Base-by-base conservation (phyloP, 495 filamentous ascomycete species). In the Chaetomium cochliodes region DNA sequence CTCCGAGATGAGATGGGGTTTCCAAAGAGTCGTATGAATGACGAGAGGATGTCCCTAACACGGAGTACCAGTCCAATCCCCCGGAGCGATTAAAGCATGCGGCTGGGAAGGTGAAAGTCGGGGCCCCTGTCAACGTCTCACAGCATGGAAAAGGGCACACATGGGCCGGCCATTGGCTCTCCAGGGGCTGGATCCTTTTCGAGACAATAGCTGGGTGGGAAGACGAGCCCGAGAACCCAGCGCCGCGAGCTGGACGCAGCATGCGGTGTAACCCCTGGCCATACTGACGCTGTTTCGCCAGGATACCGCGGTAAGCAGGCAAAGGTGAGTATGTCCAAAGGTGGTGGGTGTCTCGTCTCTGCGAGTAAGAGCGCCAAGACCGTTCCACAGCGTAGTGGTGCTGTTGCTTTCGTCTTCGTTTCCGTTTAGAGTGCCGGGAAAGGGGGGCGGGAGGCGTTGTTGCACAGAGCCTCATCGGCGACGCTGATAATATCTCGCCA, bases 121-220 rank as follows among this genome's bases (percentile, higher is more conserved):
- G 33, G 44, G 28, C 9, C 28, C 44, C 47, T 33, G 44, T 22
- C 20, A 13, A 22, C 20, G 59, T 52, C 47, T 28, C 15, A 20
- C 33, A 44, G 22, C 59, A 52, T 13, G 37, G 30, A 18, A 37
- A n/a, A 42, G 0, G 26, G 47, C 33, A 23, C 58, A 66, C 64
- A 66, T 66, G 64, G 50, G 20, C 16, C 9, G 57, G 51, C 28
- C 58, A 66, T 66, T 64, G 60, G 60, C 57, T 54, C 49, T 60
- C 55, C 30, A 44, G 22, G 46, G 30, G 22, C 22, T 20, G 47
- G 16, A 11, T 6, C 28, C 18, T 33, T 60, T 7, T 39, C 44
- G n/a, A 39, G 58, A 41, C 46, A 23, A 23, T 6, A n/a, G 6
- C 18, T 25, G 41, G 3, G 23, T 58, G 56, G 11, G 5, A 49